phyloP scores from a whole-genome alignment of 2,329 filamentous ascomycete genomes.

The Pochonia chlamydosporia region DNA sequence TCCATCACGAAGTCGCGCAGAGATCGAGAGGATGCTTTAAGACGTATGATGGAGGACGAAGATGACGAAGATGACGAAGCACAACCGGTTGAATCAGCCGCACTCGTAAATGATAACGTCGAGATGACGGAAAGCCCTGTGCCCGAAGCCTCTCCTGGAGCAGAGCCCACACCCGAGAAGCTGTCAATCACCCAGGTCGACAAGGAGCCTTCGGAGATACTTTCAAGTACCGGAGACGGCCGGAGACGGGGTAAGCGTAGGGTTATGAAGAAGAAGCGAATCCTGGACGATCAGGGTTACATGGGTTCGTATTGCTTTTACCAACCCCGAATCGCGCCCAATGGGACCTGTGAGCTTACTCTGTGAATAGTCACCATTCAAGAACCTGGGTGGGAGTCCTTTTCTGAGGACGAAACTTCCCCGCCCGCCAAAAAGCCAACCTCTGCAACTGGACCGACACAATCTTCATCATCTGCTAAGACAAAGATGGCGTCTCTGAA shows the following conservation, averaged over 20 bases:
- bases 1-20: slow-evolving; percentile 23
- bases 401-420: slow-evolving; percentile 79
- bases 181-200: slow-evolving; percentile 27
- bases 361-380: slow-evolving; percentile 67
- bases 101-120: slow-evolving; percentile 31
- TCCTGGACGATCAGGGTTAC: slow-evolving; percentile 85
- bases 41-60: slow-evolving; percentile 46
- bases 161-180: slow-evolving; percentile 28
- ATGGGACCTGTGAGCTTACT: not conserved
- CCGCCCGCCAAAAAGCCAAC: slow-evolving; percentile 48
- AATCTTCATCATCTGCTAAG: slow-evolving; percentile 42
- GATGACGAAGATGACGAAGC: slow-evolving; percentile 50
- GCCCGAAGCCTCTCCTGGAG: slow-evolving; percentile 26
- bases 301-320: slow-evolving; percentile 56
- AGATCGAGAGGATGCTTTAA: slow-evolving; percentile 32
- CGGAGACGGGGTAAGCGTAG: slow-evolving; percentile 70
- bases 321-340: not conserved
- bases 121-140: slow-evolving; percentile 35
- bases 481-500: slow-evolving; percentile 54
- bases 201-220: slow-evolving; percentile 43
- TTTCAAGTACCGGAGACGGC: slow-evolving; percentile 50
- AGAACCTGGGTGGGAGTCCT: slow-evolving; percentile 83
- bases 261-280: slow-evolving; percentile 82
- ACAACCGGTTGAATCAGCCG: slow-evolving; percentile 31
- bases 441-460: slow-evolving; percentile 31